A percentile compares a stretch with the other conserved stretches of the same genome.
These are phyloP conservation scores for Nannizziopsis arthrosporioides DNA, from an alignment of 2,329 filamentous ascomycete species.

Conservation along the genomic window DNA sequence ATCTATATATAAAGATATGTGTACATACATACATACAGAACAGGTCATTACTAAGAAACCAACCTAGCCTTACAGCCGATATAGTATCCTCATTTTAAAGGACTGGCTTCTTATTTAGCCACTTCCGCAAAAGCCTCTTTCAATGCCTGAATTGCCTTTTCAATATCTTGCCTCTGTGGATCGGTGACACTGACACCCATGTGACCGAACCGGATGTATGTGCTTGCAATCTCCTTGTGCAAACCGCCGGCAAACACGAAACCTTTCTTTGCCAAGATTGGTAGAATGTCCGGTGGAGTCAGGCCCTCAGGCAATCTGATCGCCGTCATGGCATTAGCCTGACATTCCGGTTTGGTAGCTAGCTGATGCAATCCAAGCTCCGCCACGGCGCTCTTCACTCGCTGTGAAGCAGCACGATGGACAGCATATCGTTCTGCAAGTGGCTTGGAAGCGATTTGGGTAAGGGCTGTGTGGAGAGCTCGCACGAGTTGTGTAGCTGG, in stretches of 20 bases:
- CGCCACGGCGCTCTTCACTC: constrained; percentile 70
- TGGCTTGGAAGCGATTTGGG: constrained; percentile 70
- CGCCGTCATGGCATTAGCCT: constrained; percentile 95
- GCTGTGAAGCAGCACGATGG: constrained; percentile 68
- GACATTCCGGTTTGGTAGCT: constrained; percentile 72
- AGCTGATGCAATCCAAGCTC: constrained; percentile 80
- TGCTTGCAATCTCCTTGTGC: constrained; percentile 87
- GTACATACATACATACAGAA: no score
- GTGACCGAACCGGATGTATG: constrained; percentile 92
- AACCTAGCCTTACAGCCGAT: no score
- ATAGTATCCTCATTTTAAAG: no score
- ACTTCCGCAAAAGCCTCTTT: constrained; percentile 63
- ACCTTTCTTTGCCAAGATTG: constrained; percentile 71
- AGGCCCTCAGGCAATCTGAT: constrained; percentile 85
- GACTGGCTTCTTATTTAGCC: constrained; percentile 45
- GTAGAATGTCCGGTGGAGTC: constrained; percentile 69
- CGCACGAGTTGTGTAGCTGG: constrained; percentile 88
- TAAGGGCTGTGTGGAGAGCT: constrained; percentile 79
- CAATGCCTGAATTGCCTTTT: constrained; percentile 68
- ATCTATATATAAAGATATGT: neutral
- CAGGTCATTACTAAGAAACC: no score
- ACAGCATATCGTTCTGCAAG: constrained; percentile 70
- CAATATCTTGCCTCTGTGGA: constrained; percentile 65
- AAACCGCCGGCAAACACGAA: constrained; percentile 91
- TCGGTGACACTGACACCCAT: constrained; percentile 93